Evolutionary conservation across 805 yeast genomes (phyloP).

Genomic region (Myxozyma vanderwaltii): DNA sequence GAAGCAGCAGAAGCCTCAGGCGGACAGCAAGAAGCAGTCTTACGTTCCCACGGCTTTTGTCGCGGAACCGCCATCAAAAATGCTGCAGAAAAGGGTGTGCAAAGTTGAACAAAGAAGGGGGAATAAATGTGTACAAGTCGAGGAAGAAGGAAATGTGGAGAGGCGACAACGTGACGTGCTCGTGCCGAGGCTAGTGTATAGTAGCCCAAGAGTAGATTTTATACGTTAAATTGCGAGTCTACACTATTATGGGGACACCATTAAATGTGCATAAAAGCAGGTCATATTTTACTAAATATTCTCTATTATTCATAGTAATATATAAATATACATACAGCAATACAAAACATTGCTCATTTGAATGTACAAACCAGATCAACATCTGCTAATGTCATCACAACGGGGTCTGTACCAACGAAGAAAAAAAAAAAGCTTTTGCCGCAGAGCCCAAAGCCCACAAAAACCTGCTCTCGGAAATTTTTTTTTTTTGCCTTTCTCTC

Average conservation of each 20-base stretch:
- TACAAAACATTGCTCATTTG: no score
- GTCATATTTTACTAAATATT: no score
- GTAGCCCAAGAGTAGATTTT: no score
- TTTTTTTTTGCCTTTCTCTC: not conserved
- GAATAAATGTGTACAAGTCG: not conserved
- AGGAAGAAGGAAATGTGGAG: not conserved
- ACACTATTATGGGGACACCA: no score
- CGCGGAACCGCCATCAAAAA: conserved; percentile 16
- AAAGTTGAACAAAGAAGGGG: not conserved
- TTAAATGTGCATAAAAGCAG: no score
- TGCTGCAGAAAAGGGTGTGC: not conserved
- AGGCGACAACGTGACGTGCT: not conserved
- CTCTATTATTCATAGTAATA: no score
- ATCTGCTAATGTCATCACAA: no score
- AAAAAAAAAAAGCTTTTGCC: not conserved
- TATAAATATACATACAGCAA: no score
- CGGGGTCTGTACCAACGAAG: no score
- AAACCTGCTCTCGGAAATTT: not conserved
- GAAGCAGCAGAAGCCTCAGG: no score
- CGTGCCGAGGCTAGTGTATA: not conserved
- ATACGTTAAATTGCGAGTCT: no score
- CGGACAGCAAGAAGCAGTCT: conserved; percentile 10
- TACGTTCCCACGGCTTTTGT: conserved; percentile 31
- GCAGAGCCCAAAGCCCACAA: not conserved
- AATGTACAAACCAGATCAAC: no score